Base-by-base conservation (phyloP, 192 early-diverging fungal genomes). In the Diversispora eburnea region DNA sequence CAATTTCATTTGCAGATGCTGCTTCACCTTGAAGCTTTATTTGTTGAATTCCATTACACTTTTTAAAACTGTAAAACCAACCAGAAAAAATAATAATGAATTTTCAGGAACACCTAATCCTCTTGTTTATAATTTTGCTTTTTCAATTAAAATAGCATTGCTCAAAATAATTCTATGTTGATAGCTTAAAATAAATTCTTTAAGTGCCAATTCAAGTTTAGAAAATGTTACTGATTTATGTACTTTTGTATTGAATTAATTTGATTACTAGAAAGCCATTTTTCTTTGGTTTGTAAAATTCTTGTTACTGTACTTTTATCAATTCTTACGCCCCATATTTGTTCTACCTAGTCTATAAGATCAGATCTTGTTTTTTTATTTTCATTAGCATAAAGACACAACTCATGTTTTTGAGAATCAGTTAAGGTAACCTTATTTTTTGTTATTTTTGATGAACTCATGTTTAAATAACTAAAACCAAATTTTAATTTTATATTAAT, bases 31-130 rank as follows among this genome's bases (percentile, higher is more conserved):
- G 49, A 22, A 67, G 64, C 33, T 75, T 75, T 52, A 39, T 3
- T 56, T 52, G 49, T 33, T 70, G 72, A 7, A 83, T 61, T 4
- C 75, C 72, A 67, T 83, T 77, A 33, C 68, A 51, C 41, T 75
- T 25, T 62, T 83, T 83, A 58, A 82, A 82, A 57, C 80, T 82
- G 61, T 74, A 64, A 25, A 82, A 68, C 77, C 78, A 82, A 3
- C 81, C 76, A 54, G 63, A 70, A 22, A 82, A 51, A 82, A 82
- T 12, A 58, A 41, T 20, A 82, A 62, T 59, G 59, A 61, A 3
- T 55, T 54, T 17, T 70, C 39, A 0, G 68, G 58, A 68, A 68
- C 17, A 8, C 33, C 20, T 15, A 68, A 61, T 7, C 65, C 55
- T 0, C 41, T 47, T 49, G 8, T 47, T 25, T 51, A 20, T 22